Evolutionary conservation across 23 red algal genomes (phyloP).

Genomic region (Chondrus crispus): DNA sequence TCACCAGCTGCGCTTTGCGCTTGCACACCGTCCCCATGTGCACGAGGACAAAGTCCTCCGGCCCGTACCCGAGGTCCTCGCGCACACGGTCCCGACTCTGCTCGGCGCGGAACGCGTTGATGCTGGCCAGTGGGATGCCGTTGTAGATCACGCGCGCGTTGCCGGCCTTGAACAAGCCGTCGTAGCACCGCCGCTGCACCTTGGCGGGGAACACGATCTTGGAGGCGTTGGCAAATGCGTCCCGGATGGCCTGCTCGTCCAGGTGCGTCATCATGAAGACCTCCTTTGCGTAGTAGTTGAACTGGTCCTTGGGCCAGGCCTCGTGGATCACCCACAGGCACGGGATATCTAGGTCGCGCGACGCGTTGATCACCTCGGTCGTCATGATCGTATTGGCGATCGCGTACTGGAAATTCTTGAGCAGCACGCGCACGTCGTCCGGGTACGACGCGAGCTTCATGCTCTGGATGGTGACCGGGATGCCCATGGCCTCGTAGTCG

Average conservation of each 20-base stretch:
- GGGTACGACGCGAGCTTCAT: constrained; percentile 65
- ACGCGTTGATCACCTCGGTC: constrained; percentile 81
- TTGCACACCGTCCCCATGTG: constrained; percentile 98
- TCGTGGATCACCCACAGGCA: constrained; percentile 96
- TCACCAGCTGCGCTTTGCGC: constrained; percentile 89
- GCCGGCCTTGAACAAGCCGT: constrained; percentile 64
- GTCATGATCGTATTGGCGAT: constrained; percentile 99
- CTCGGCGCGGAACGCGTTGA: constrained; percentile 86
- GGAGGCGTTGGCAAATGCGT: constrained; percentile 71
- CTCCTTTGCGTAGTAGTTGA: constrained; percentile 95
- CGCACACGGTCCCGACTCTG: constrained; percentile 75
- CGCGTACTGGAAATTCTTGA: constrained; percentile 63
- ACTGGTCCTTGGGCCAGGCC: constrained; percentile 92
- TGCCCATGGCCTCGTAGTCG: constrained; percentile 89
- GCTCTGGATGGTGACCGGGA: constrained; percentile 56
- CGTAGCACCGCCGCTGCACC: constrained; percentile 83
- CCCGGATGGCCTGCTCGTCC: constrained; percentile 47
- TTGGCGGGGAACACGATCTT: constrained; percentile 95
- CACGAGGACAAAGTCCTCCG: constrained; percentile 75
- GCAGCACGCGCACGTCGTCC: constrained; percentile 40
- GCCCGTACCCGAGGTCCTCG: constrained; percentile 77
- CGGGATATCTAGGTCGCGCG: constrained; percentile 35
- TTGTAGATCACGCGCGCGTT: constrained; percentile 88
- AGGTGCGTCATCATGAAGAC: constrained; percentile 97
- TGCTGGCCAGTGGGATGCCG: constrained; percentile 88